Evolutionary conservation across 805 yeast genomes (phyloP).

Genomic region (Barnettozyma californica): DNA sequence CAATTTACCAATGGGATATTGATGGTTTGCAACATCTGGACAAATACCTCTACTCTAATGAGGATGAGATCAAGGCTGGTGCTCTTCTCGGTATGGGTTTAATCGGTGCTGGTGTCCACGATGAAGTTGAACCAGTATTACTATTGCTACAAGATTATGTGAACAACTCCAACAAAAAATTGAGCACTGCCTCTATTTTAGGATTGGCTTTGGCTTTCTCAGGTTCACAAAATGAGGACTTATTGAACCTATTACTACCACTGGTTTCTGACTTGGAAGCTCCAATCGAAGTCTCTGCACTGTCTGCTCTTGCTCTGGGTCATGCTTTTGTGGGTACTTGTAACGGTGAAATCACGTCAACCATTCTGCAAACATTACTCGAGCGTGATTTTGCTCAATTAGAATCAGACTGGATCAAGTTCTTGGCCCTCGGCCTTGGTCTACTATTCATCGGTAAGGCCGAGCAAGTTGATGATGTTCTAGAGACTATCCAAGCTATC

Average conservation of each 20-base stretch:
- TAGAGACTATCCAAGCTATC: slow-evolving; percentile 90
- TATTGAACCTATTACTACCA: slow-evolving; percentile 72
- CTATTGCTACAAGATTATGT: slow-evolving; percentile 82
- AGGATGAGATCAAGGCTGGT: slow-evolving; percentile 90
- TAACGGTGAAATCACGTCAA: slow-evolving; percentile 89
- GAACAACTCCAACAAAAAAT: slow-evolving; percentile 51
- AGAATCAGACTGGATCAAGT: slow-evolving; percentile 80
- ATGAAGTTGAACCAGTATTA: slow-evolving; percentile 90
- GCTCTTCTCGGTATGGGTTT: slow-evolving; percentile 94
- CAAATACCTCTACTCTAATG: slow-evolving; percentile 79
- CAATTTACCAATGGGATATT: slow-evolving; percentile 87
- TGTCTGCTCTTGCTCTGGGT: slow-evolving; percentile 90
- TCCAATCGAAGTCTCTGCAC: slow-evolving; percentile 71
- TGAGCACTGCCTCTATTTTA: slow-evolving; percentile 76
- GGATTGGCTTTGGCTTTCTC: slow-evolving; percentile 95
- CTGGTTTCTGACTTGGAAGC: slow-evolving; percentile 71
- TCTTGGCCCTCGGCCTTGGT: slow-evolving; percentile 89
- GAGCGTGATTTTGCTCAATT: slow-evolving; percentile 79
- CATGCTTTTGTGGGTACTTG: slow-evolving; percentile 95
- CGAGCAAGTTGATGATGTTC: slow-evolving; percentile 88
- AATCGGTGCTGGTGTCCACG: slow-evolving; percentile 87
- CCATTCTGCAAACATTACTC: slow-evolving; percentile 82
- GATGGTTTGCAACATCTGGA: slow-evolving; percentile 90
- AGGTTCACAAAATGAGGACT: slow-evolving; percentile 85
- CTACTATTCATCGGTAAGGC: slow-evolving; percentile 88